A percentile compares a stretch with the other conserved stretches of the same genome.
These are phyloP conservation scores for Bocquillonia castaneifolia DNA, from an alignment of 441 rosid genomes.

Conservation along the genomic window DNA sequence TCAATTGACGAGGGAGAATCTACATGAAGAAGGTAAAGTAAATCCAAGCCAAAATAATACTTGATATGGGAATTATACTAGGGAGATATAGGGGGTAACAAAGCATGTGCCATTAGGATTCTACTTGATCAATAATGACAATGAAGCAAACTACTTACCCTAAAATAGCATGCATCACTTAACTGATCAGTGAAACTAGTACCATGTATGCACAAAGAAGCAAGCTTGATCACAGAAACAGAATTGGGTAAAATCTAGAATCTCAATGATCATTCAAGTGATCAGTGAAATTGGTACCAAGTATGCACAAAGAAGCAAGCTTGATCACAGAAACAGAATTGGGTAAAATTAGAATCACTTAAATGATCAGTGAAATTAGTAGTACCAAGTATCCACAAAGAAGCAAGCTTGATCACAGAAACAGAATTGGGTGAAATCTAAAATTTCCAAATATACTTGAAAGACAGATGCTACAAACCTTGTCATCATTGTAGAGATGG, in stretches of 20 bases:
- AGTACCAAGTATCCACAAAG: background rate
- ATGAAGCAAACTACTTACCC: constrained; percentile 6
- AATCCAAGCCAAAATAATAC: no score
- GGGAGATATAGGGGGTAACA: background rate
- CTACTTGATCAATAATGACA: constrained; percentile 2
- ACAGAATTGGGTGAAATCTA: background rate
- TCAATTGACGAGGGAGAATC: background rate
- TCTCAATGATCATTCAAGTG: background rate
- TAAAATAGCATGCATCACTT: background rate
- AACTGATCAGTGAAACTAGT: background rate
- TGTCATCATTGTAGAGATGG: constrained; percentile 69
- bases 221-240: constrained; percentile 7
- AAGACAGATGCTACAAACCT: constrained; percentile 37
- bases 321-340: no score
- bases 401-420: background rate
- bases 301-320: background rate
- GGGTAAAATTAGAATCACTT: background rate
- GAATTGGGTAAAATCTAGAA: no score
- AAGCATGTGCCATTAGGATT: background rate
- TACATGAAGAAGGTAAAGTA: background rate
- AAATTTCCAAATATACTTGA: background rate
- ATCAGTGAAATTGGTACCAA: background rate
- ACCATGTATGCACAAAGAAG: constrained; percentile 1
- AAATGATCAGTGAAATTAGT: background rate
- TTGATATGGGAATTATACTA: background rate